These are phyloP conservation scores for Rhododendron mucronatum DNA, from an alignment of 148 eudicot genomes.

Conservation along the genomic window DNA sequence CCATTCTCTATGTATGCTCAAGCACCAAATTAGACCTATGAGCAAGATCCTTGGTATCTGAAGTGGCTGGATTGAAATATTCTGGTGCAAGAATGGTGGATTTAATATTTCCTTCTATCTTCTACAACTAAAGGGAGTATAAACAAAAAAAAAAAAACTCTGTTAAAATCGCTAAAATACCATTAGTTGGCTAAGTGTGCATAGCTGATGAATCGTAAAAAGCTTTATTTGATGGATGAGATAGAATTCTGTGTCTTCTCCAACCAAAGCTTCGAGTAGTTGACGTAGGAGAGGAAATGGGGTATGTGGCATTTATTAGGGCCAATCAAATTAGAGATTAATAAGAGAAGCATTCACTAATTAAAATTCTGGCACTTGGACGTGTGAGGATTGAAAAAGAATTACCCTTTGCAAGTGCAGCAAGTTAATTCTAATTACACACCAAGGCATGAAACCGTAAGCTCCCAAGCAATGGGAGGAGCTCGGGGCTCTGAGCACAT, in stretches of 20 bases:
- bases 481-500: too few species aligned
- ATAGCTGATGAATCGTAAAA: constrained; percentile 15
- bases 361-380: not conserved
- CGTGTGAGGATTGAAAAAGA: not conserved
- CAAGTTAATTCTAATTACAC: not conserved
- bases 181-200: constrained; percentile 15
- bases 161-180: not conserved
- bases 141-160: too few species aligned
- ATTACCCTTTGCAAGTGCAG: not conserved
- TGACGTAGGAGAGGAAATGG: constrained; percentile 4
- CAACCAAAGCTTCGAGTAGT: constrained; percentile 8
- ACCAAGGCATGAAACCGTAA: not conserved
- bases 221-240: constrained; percentile 13
- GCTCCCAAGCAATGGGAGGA: too few species aligned
- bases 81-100: too few species aligned
- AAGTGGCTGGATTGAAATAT: too few species aligned
- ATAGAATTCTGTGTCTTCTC: constrained; percentile 13
- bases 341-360: not conserved
- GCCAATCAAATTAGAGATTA: not conserved
- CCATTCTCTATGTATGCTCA: too few species aligned
- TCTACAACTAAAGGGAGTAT: too few species aligned
- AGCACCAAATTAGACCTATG: too few species aligned
- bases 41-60: too few species aligned
- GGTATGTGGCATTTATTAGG: constrained; percentile 6
- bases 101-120: too few species aligned